phyloP scores from a whole-genome alignment of 2,329 filamentous ascomycete species.

The Parascedosporium putredinis region DNA sequence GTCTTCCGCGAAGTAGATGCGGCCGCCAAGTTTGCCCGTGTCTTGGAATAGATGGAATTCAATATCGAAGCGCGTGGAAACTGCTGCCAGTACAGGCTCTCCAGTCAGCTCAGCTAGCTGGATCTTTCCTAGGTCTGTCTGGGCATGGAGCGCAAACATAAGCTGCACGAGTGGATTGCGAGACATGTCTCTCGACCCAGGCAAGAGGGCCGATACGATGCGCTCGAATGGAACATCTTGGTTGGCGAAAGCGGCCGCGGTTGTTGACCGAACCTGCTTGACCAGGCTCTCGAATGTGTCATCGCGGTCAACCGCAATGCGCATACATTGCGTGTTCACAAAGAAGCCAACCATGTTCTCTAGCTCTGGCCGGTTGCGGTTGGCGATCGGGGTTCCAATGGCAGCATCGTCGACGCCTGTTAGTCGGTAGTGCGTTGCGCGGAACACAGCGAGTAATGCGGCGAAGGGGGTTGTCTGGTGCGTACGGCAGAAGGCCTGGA shows the following conservation, averaged over 20 bases:
- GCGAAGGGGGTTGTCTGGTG: conserved; percentile 2
- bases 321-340: conserved; percentile 12
- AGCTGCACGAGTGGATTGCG: conserved; percentile 13
- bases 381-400: conserved; percentile 12
- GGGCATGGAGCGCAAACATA: conserved; percentile 14
- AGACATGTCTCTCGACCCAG: conserved; percentile 7
- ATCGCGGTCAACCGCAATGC: conserved; percentile 11
- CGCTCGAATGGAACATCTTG: conserved; percentile 17
- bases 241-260: conserved; percentile 11
- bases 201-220: conserved; percentile 11
- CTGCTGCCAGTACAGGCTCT: background rate
- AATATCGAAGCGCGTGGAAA: background rate
- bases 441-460: conserved; percentile 17
- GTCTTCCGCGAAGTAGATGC: background rate
- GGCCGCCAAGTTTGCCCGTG: background rate
- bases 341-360: conserved; percentile 8
- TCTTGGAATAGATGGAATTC: background rate
- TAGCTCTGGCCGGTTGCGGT: conserved; percentile 5
- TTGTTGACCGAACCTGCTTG: conserved; percentile 11
- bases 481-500: conserved; percentile 9
- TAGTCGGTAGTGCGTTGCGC: conserved; percentile 17
- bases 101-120: background rate
- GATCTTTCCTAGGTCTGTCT: conserved; percentile 10
- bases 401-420: conserved; percentile 15
- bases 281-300: conserved; percentile 13